Percentiles rank a stretch among this genome's conserved stretches.
Evolutionary conservation across 371 early-diverging fungal species (phyloP).

Genomic region (Syncephalastrum monosporum): DNA sequence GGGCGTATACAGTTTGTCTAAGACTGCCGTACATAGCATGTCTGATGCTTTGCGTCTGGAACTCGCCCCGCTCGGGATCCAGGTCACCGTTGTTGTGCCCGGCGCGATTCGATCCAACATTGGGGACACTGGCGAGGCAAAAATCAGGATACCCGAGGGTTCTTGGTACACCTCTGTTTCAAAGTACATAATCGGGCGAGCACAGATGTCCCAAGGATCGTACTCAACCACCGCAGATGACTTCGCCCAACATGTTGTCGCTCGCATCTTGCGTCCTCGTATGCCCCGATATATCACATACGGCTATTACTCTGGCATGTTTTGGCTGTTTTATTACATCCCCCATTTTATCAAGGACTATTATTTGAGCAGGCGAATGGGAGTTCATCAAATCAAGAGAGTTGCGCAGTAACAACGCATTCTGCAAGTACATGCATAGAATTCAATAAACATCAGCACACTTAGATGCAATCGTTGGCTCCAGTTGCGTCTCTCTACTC

Average conservation of each 20-base stretch:
- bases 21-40: conserved; percentile 63
- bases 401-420: conserved; percentile 1
- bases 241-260: conserved; percentile 47
- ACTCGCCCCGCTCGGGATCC: conserved; percentile 58
- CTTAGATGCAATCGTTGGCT: no score
- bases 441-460: no score
- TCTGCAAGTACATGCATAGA: no score
- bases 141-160: conserved; percentile 46
- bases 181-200: conserved; percentile 45
- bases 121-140: conserved; percentile 45
- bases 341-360: conserved; percentile 47
- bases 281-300: conserved; percentile 54
- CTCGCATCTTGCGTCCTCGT: conserved; percentile 27
- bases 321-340: conserved; percentile 42
- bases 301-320: conserved; percentile 38
- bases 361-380: conserved; percentile 38
- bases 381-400: conserved; percentile 26
- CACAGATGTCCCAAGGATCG: conserved; percentile 50
- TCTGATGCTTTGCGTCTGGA: conserved; percentile 60
- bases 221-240: conserved; percentile 47
- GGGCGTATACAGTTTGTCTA: conserved; percentile 57
- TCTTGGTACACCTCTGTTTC: conserved; percentile 46
- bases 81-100: conserved; percentile 58
- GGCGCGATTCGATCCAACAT: conserved; percentile 64
- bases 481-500: no score